Evolutionary conservation across 139 green algal species (phyloP).

Genomic region (Ettlia oleoabundans): DNA sequence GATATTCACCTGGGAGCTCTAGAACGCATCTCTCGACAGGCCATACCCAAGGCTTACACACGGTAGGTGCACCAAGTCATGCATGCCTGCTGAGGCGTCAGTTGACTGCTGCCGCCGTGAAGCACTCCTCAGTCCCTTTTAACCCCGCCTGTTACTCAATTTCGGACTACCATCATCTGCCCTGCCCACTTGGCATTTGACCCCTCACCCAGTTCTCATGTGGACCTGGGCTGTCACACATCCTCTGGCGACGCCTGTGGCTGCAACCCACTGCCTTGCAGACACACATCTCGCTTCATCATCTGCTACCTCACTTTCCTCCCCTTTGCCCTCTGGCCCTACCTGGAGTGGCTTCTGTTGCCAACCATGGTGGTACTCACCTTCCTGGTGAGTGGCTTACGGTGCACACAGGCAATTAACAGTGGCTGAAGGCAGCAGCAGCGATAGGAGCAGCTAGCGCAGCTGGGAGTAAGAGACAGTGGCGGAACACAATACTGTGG

Average conservation of each 20-base stretch:
- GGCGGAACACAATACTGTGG: no score
- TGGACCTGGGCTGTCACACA: background rate
- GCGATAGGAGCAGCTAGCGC: no score
- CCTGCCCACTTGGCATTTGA: no score
- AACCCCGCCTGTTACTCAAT: background rate
- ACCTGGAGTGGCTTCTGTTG: slow-evolving; percentile 16
- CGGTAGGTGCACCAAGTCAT: no score
- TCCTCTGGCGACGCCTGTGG: background rate
- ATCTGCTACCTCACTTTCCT: slow-evolving; percentile 75
- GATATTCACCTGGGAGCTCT: slow-evolving; percentile 22
- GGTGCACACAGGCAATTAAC: no score
- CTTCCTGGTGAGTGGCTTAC: no score
- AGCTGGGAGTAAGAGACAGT: no score
- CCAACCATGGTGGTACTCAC: slow-evolving; percentile 1
- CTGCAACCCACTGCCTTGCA: slow-evolving; percentile 8
- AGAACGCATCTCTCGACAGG: slow-evolving; percentile 35
- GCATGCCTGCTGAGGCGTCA: background rate
- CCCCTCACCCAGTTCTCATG: background rate
- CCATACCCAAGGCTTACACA: slow-evolving; percentile 39
- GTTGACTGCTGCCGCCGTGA: no score
- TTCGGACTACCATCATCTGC: no score
- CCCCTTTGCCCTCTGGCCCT: slow-evolving; percentile 55
- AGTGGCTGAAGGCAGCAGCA: no score
- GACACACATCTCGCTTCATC: slow-evolving; percentile 77
- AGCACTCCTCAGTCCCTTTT: background rate